Evolutionary conservation across 495 filamentous ascomycete species (phyloP), one percentile per base, ranked within the genome.

Genomic region (Acidomyces sp.): DNA sequence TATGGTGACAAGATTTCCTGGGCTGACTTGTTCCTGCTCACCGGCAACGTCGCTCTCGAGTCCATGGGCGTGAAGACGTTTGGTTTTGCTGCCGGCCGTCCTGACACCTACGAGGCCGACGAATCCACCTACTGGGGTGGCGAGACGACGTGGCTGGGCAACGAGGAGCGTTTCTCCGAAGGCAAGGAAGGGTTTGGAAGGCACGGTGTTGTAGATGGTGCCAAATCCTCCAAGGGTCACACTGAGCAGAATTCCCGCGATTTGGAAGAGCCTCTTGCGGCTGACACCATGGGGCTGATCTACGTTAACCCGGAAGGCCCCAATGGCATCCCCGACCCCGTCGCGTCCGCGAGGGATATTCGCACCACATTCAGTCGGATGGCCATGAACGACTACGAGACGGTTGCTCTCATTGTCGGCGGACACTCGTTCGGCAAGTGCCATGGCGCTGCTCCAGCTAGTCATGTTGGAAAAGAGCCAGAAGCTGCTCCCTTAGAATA

Each of bases 351-450:
- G 38, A 55, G 65, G 21, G 78, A 83, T 55, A 82, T 83, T 53
- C 78, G 78, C 40, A 62, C 62, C 41, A 81, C 78, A 24, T 83
- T 83, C 43, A 66, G 65, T 53, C 77, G 76, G 53, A 83, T 83
- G 78, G 78, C 73, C 40, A 83, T 83, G 78, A 72, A 79, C 52
- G 78, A 83, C 52, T 74, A 80, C 61, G 78, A 83, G 60, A 83
- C 78, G 1, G 77, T 78, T 16, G 78, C 78, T 4, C 56, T 83
- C 23, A 82, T 83, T 50, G 76, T 72, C n/a, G 78, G 78, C 54
- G 78, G 78, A 34, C 78, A 83, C 66, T 66, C 68, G 16, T 81
- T 83, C 49, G 78, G 78, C 45, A 83, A 83, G 68, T 81, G 77
- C 0, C 78, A 83, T 62, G 78, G 78, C 49, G 78, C 78, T 9